Evolutionary conservation across 2,329 filamentous ascomycete genomes (phyloP).

Genomic region (Xylariaceae sp.): DNA sequence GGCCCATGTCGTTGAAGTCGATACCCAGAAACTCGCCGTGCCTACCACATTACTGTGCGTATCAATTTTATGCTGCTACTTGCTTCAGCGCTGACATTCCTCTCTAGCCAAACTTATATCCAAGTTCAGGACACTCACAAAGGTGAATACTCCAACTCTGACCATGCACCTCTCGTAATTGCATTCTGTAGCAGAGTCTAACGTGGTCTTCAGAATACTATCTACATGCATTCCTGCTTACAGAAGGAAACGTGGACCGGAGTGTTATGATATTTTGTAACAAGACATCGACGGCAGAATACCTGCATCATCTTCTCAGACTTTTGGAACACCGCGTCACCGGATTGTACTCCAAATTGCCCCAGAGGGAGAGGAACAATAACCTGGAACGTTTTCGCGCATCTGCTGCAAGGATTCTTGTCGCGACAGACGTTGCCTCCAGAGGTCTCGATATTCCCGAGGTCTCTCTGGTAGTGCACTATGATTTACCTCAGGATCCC

Average conservation of each 20-base stretch:
- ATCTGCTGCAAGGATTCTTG: constrained; percentile 78
- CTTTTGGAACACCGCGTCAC: constrained; percentile 87
- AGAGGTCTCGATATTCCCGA: constrained; percentile 94
- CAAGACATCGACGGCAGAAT: constrained; percentile 79
- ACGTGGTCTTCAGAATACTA: constrained; percentile 63
- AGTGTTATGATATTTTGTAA: constrained; percentile 94
- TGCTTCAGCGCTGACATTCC: too few species aligned
- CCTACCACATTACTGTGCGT: constrained; percentile 62
- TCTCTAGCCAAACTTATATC: constrained; percentile 67
- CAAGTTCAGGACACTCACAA: constrained; percentile 88
- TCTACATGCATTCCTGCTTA: constrained; percentile 82
- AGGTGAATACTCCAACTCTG: too few species aligned
- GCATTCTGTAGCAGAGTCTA: too few species aligned
- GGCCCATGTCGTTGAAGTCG: constrained; percentile 85
- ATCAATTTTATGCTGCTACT: too few species aligned
- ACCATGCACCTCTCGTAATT: too few species aligned
- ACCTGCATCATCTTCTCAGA: constrained; percentile 83
- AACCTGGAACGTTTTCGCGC: constrained; percentile 92
- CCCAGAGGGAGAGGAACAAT: constrained; percentile 77
- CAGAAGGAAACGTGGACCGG: constrained; percentile 68
- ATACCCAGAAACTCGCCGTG: constrained; percentile 70
- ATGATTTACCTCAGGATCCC: constrained; percentile 90
- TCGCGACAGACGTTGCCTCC: constrained; percentile 92
- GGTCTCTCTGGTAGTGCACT: constrained; percentile 88
- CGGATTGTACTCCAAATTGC: constrained; percentile 80